phyloP scores from a whole-genome alignment of 257 asterid species.

The Rhazya stricta region DNA sequence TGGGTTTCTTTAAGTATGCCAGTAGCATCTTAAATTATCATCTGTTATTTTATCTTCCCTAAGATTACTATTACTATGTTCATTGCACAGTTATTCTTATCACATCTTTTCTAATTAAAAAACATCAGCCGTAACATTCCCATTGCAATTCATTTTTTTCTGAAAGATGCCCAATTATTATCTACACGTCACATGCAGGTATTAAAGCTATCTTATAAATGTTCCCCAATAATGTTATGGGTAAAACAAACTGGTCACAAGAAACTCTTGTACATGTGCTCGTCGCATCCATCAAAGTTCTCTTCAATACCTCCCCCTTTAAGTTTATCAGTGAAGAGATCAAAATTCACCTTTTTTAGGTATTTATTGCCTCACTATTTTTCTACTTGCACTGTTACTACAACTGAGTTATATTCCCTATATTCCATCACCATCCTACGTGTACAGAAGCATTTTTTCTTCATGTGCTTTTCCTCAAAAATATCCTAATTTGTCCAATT shows the following conservation, averaged over 20 bases:
- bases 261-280: not conserved
- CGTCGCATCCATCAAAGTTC: not conserved
- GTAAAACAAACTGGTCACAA: not conserved
- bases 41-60: not conserved
- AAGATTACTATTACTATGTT: not conserved
- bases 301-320: not conserved
- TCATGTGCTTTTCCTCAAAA: not conserved
- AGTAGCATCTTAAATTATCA: not conserved
- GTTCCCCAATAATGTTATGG: not conserved
- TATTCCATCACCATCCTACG: not conserved
- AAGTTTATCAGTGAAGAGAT: not conserved
- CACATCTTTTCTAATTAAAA: not conserved
- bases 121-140: not conserved
- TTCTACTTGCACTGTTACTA: not conserved
- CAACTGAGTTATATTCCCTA: not conserved
- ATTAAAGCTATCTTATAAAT: not conserved
- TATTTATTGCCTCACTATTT: not conserved
- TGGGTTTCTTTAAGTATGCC: not conserved
- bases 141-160: not conserved
- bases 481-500: not conserved
- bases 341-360: not conserved
- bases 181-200: not conserved
- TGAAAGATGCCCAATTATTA: not conserved
- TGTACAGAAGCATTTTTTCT: not conserved
- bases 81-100: not conserved